Conservation (phyloP, 1,139 yeast genomes). For the Protomyces arabidopsidicola region DNA sequence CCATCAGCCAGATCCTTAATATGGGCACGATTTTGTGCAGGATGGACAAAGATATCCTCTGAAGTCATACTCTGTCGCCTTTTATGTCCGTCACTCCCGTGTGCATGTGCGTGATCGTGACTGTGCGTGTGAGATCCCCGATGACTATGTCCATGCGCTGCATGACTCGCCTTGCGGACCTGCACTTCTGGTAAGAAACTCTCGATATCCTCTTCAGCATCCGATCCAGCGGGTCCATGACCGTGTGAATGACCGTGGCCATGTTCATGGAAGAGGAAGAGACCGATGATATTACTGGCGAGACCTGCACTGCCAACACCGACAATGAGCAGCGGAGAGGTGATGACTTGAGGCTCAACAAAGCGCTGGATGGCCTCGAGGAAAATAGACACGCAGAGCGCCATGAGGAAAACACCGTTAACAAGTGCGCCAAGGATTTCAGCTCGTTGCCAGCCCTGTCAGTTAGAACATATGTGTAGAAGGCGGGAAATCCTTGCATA, state of each 20-base stretch:
- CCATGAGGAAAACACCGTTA: slow-evolving; percentile 87
- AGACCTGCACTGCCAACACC: slow-evolving; percentile 81
- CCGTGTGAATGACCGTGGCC: slow-evolving; percentile 63
- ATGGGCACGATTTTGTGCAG: slow-evolving; percentile 25
- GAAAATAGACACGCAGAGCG: slow-evolving; percentile 84
- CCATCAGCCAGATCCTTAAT: slow-evolving; percentile 18
- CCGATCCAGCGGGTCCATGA: slow-evolving; percentile 41
- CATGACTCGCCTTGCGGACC: slow-evolving; percentile 27
- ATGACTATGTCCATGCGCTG: slow-evolving; percentile 5
- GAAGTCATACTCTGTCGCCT: slow-evolving; percentile 31
- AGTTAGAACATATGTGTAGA: slow-evolving; percentile 58
- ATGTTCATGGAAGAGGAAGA: slow-evolving; percentile 85
- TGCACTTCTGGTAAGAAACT: slow-evolving; percentile 40
- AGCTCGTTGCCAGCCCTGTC: slow-evolving; percentile 89
- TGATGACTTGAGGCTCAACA: slow-evolving; percentile 70
- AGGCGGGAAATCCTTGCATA: slow-evolving; percentile 62
- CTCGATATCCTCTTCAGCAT: slow-evolving; percentile 32
- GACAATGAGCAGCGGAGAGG: slow-evolving; percentile 73
- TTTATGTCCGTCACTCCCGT: background rate
- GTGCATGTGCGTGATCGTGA: slow-evolving; percentile 1
- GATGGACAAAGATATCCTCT: slow-evolving; percentile 29
- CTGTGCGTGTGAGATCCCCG: background rate
- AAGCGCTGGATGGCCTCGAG: slow-evolving; percentile 90
- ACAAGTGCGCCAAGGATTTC: slow-evolving; percentile 85
- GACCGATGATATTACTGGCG: slow-evolving; percentile 73